A percentile compares a stretch with the other conserved stretches of the same genome.
phyloP scores from a whole-genome alignment of 345 rosid genomes.

The Xanthoceras sorbifolium region DNA sequence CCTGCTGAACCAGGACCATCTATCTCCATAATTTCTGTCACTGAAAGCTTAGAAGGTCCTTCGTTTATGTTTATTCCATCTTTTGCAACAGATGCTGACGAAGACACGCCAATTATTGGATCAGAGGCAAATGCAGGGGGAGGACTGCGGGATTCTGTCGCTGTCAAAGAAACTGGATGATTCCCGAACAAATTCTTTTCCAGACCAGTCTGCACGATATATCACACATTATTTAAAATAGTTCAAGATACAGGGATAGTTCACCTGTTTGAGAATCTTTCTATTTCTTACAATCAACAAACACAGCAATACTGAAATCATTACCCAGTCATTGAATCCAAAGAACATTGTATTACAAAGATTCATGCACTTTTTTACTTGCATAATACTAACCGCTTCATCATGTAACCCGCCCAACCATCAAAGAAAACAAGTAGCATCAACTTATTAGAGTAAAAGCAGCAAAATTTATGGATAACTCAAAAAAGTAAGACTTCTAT shows the following conservation, averaged over 20 bases:
- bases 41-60: constrained; percentile 52
- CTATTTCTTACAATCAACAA: neutral
- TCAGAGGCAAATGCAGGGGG: constrained; percentile 85
- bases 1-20: constrained; percentile 77
- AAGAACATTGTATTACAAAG: neutral
- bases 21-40: constrained; percentile 84
- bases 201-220: constrained; percentile 69
- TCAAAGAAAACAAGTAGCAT: neutral
- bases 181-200: constrained; percentile 87
- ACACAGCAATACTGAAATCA: neutral
- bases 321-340: constrained; percentile 7
- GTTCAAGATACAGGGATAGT: neutral
- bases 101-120: constrained; percentile 49
- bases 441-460: neutral
- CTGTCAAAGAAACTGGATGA: constrained; percentile 71
- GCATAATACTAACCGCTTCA: neutral
- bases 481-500: neutral
- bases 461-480: constrained; percentile 4
- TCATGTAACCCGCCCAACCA: constrained; percentile 6
- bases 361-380: neutral
- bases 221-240: constrained; percentile 10
- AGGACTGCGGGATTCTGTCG: constrained; percentile 50
- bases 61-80: constrained; percentile 47
- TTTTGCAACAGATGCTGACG: constrained; percentile 34
- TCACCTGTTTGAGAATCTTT: neutral